Percentiles rank a stretch among this genome's conserved stretches.
phyloP scores from a whole-genome alignment of 805 yeast genomes.

The Cyberlindnera veronae region DNA sequence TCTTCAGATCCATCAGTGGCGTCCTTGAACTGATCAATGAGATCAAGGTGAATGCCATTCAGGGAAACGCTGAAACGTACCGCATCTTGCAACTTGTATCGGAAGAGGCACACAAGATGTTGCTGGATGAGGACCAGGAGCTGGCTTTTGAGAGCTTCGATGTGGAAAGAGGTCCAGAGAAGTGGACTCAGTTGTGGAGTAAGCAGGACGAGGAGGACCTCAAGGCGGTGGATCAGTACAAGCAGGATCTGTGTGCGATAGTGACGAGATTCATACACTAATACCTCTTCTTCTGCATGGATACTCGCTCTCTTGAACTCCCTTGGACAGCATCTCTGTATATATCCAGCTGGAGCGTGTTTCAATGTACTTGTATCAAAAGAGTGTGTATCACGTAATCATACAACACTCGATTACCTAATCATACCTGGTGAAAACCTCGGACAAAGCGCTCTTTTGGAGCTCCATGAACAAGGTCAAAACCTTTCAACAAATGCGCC shows the following conservation, averaged over 20 bases:
- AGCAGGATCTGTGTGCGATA: neutral
- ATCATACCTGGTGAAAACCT: too few species aligned
- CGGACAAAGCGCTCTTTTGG: too few species aligned
- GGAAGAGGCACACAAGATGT: conserved; percentile 11
- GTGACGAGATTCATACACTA: neutral
- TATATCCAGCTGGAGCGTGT: too few species aligned
- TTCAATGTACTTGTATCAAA: too few species aligned
- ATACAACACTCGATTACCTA: too few species aligned
- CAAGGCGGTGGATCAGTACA: conserved; percentile 12
- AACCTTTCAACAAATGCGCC: too few species aligned
- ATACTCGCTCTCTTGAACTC: too few species aligned
- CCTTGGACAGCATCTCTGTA: too few species aligned
- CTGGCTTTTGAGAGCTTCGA: conserved; percentile 2
- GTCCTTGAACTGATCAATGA: conserved; percentile 36
- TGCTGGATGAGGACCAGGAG: conserved; percentile 7
- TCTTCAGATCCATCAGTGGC: conserved; percentile 33
- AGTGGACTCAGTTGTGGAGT: conserved; percentile 19
- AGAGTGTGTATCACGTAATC: too few species aligned
- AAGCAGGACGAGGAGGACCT: conserved; percentile 18
- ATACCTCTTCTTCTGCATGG: neutral
- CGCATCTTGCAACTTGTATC: conserved; percentile 10
- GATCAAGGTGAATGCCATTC: conserved; percentile 39
- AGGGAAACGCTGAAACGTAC: conserved; percentile 33
- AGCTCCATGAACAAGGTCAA: too few species aligned
- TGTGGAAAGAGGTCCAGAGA: conserved; percentile 10